A percentile compares a stretch with the other conserved stretches of the same genome.
phyloP scores from a whole-genome alignment of 148 eudicot genomes.

The Amaranthus cruentus region DNA sequence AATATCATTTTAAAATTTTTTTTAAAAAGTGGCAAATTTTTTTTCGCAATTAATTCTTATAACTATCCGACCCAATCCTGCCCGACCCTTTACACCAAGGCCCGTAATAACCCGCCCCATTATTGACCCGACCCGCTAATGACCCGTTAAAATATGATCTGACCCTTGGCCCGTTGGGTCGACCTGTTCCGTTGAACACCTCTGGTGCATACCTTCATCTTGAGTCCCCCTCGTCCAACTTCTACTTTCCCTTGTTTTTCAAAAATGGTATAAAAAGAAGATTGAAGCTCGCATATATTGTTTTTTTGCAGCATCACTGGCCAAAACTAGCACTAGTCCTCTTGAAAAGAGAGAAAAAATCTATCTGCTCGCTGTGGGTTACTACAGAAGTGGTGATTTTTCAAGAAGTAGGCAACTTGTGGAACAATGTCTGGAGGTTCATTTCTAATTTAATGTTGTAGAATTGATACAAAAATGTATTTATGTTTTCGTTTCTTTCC shows the following conservation, averaged over 20 bases:
- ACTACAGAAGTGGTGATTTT: slow-evolving; percentile 73
- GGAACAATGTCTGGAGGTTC: slow-evolving; percentile 78
- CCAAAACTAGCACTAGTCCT: slow-evolving; percentile 52
- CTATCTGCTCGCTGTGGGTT: slow-evolving; percentile 82
- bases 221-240: not conserved
- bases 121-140: too few species aligned
- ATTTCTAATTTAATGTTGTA: not conserved
- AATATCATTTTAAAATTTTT: too few species aligned
- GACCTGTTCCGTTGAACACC: too few species aligned
- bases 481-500: not conserved
- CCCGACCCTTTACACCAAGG: too few species aligned
- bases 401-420: slow-evolving; percentile 63
- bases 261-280: not conserved
- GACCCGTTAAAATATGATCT: too few species aligned
- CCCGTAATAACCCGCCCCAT: too few species aligned
- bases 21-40: too few species aligned
- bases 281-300: not conserved
- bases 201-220: not conserved
- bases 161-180: too few species aligned
- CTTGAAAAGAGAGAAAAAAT: slow-evolving; percentile 67
- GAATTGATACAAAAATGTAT: not conserved
- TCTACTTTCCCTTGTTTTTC: not conserved
- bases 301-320: slow-evolving; percentile 60
- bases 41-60: too few species aligned
- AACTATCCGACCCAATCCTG: too few species aligned